These are phyloP conservation scores for Lentinula sp. DNA, from an alignment of 768 basidiomycete genomes.

Conservation along the genomic window DNA sequence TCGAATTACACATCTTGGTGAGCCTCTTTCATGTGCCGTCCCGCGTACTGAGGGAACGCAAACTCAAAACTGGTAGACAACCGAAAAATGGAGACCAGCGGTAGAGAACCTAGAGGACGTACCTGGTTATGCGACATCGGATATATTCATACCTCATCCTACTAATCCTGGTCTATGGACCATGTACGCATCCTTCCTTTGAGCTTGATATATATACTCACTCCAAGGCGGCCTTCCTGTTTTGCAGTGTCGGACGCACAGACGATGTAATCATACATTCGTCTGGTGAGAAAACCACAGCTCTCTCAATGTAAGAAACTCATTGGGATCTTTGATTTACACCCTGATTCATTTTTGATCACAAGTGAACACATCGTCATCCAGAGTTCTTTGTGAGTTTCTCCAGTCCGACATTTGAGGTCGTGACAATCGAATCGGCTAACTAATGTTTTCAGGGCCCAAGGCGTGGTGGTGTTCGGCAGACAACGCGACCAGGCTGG, in stretches of 20 bases:
- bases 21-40: background rate
- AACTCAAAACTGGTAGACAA: conserved; percentile 13
- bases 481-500: conserved; percentile 25
- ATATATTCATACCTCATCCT: conserved; percentile 30
- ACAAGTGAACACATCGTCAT: conserved; percentile 6
- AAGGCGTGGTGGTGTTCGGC: conserved; percentile 37
- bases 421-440: background rate
- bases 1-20: conserved; percentile 6
- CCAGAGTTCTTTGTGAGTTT: conserved; percentile 31
- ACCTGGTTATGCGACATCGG: conserved; percentile 32
- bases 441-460: conserved; percentile 17
- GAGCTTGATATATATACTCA: conserved; percentile 12
- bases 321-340: conserved; percentile 9
- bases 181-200: conserved; percentile 19
- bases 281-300: conserved; percentile 26
- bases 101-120: conserved; percentile 27
- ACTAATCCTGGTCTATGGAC: conserved; percentile 28
- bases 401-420: conserved; percentile 19
- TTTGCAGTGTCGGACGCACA: conserved; percentile 20
- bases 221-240: background rate
- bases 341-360: conserved; percentile 8
- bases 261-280: conserved; percentile 26
- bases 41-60: too few species aligned
- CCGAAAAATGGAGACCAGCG: conserved; percentile 18
- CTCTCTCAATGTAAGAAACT: conserved; percentile 20